Conservation (phyloP, 495 filamentous ascomycete species). For the Penicillium steckii region DNA sequence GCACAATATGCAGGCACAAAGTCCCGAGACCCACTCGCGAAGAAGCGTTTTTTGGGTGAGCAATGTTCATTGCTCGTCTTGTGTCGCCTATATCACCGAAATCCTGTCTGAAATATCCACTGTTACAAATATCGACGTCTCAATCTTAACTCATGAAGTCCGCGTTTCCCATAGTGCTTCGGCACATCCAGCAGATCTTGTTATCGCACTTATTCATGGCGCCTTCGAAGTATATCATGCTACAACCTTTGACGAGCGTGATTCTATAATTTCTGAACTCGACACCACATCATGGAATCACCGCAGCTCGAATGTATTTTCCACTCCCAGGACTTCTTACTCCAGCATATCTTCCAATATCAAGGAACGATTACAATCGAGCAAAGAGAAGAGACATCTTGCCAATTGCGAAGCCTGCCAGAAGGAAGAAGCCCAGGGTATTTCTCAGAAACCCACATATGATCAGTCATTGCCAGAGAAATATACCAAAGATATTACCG, state of each 20-base stretch:
- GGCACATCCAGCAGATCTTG: conserved; percentile 33
- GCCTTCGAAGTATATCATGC: conserved; percentile 52
- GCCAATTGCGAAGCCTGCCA: conserved; percentile 51
- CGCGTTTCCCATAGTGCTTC: conserved; percentile 34
- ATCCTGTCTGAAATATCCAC: conserved; percentile 35
- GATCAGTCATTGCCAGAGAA: conserved; percentile 15
- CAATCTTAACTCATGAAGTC: conserved; percentile 47
- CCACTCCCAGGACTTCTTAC: conserved; percentile 21
- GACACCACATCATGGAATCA: conserved; percentile 33
- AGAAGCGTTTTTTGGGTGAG: conserved; percentile 45
- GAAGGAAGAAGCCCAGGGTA: conserved; percentile 30
- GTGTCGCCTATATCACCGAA: conserved; percentile 46
- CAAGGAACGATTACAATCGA: conserved; percentile 22
- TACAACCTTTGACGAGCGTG: conserved; percentile 36
- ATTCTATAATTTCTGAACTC: conserved; percentile 29
- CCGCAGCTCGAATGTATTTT: conserved; percentile 23
- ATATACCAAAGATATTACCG: neutral
- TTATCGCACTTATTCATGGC: conserved; percentile 41
- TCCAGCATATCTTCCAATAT: conserved; percentile 25
- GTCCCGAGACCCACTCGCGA: conserved; percentile 1
- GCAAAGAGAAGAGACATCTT: conserved; percentile 32
- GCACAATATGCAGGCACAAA: conserved; percentile 9
- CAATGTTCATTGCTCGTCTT: conserved; percentile 56
- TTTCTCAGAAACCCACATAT: conserved; percentile 8
- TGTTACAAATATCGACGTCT: conserved; percentile 40